These are phyloP conservation scores for Symbiodinium natans DNA, from an alignment of 73 alveolate species.

Conservation along the genomic window DNA sequence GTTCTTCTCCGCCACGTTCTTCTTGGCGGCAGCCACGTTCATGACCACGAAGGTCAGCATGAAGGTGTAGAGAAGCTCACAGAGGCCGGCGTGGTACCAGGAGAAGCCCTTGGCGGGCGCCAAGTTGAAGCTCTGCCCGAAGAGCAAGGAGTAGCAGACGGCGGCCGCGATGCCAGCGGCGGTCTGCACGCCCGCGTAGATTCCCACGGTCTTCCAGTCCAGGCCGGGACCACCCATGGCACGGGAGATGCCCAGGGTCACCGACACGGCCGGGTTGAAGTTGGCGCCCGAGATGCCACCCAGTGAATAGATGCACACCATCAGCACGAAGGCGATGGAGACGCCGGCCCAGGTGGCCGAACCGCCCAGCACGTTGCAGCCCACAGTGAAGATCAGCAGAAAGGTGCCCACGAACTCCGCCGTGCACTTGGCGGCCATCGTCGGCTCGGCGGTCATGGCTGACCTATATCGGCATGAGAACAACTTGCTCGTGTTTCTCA, in stretches of 20 bases:
- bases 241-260: conserved; percentile 46
- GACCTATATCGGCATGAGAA: conserved; percentile 32
- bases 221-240: conserved; percentile 73
- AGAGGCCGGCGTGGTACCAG: conserved; percentile 73
- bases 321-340: conserved; percentile 80
- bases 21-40: conserved; percentile 82
- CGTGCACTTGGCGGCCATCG: conserved; percentile 69
- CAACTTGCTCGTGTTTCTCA: no score
- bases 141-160: conserved; percentile 45
- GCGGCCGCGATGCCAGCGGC: conserved; percentile 81
- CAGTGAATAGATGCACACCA: conserved; percentile 64
- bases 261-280: conserved; percentile 83
- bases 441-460: conserved; percentile 50
- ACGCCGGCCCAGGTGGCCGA: conserved; percentile 48
- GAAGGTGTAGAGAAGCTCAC: conserved; percentile 83
- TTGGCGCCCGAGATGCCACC: conserved; percentile 74
- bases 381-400: conserved; percentile 67
- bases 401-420: conserved; percentile 87
- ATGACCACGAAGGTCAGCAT: conserved; percentile 73
- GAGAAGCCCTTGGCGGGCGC: conserved; percentile 61
- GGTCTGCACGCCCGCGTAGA: conserved; percentile 34
- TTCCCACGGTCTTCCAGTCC: conserved; percentile 80
- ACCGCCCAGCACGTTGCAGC: conserved; percentile 72
- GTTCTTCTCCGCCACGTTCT: conserved; percentile 53
- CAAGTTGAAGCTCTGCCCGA: conserved; percentile 63